phyloP scores from a whole-genome alignment of 140 eudicot species.

The Bidens hawaiensis region DNA sequence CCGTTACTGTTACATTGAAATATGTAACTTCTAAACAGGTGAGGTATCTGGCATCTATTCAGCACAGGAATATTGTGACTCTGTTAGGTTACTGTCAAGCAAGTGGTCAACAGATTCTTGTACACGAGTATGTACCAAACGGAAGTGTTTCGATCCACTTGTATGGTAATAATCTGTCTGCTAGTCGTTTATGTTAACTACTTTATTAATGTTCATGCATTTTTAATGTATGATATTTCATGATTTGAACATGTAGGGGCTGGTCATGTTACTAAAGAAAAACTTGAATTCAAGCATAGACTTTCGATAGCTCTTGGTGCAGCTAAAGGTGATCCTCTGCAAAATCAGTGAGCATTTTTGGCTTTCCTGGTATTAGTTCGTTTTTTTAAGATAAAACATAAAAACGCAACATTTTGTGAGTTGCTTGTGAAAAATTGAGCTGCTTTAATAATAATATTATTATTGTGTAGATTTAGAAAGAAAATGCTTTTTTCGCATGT shows the following conservation, averaged over 20 bases:
- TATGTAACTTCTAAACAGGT: slow-evolving; percentile 46
- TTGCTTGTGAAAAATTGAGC: slow-evolving; percentile 1
- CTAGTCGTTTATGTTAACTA: not conserved
- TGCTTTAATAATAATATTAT: slow-evolving; percentile 13
- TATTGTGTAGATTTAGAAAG: not conserved
- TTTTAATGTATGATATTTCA: slow-evolving; percentile 7
- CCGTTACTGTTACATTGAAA: not conserved
- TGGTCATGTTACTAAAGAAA: slow-evolving; percentile 72
- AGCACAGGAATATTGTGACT: slow-evolving; percentile 86
- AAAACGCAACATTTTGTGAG: slow-evolving; percentile 30
- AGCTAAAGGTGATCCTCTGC: slow-evolving; percentile 99
- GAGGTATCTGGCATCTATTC: slow-evolving; percentile 86
- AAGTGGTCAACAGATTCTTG: slow-evolving; percentile 79
- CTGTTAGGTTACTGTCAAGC: slow-evolving; percentile 93
- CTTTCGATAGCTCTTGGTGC: slow-evolving; percentile 95
- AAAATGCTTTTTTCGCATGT: not conserved
- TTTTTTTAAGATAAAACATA: slow-evolving; percentile 38
- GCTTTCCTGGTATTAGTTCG: slow-evolving; percentile 82
- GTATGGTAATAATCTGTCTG: slow-evolving; percentile 60
- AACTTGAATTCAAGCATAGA: slow-evolving; percentile 98
- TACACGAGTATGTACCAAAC: slow-evolving; percentile 88
- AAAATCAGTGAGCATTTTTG: slow-evolving; percentile 98
- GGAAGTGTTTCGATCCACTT: slow-evolving; percentile 96
- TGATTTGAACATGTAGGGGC: slow-evolving; percentile 49
- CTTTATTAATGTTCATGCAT: not conserved